Conservation (phyloP, 257 asterid genomes). For the Nicotiana paniculata region DNA sequence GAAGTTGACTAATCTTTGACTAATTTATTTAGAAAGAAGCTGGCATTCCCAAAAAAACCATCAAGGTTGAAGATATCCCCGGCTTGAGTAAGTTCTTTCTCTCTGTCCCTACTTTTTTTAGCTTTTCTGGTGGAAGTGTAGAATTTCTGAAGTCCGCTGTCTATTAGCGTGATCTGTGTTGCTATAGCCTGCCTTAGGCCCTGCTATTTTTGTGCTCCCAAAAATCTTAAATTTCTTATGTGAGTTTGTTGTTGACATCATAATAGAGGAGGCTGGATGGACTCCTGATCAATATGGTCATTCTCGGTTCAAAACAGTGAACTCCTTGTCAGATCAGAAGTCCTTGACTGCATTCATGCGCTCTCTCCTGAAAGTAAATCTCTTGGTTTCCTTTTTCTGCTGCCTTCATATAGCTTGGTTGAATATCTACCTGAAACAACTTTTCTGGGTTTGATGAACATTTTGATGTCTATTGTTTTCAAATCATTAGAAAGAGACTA, state of each 20-base stretch:
- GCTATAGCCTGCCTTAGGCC: neutral
- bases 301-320: slow-evolving; percentile 66
- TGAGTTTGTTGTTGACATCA: slow-evolving; percentile 23
- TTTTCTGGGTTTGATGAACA: neutral
- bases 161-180: neutral
- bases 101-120: slow-evolving; percentile 4
- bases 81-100: slow-evolving; percentile 79
- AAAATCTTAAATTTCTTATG: slow-evolving; percentile 12
- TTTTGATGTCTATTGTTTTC: neutral
- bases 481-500: neutral
- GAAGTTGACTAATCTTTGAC: slow-evolving; percentile 9
- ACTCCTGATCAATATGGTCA: slow-evolving; percentile 91
- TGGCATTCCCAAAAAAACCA: slow-evolving; percentile 73
- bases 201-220: slow-evolving; percentile 8
- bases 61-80: slow-evolving; percentile 85
- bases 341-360: slow-evolving; percentile 87
- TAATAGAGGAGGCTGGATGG: slow-evolving; percentile 94
- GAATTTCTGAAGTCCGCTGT: neutral
- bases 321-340: slow-evolving; percentile 69
- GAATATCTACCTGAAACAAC: neutral
- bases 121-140: slow-evolving; percentile 5
- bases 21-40: slow-evolving; percentile 79
- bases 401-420: neutral
- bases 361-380: slow-evolving; percentile 68
- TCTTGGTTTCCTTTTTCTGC: slow-evolving; percentile 1